Evolutionary conservation across 306 rosid species (phyloP).

Genomic region (Glycine tomentella): DNA sequence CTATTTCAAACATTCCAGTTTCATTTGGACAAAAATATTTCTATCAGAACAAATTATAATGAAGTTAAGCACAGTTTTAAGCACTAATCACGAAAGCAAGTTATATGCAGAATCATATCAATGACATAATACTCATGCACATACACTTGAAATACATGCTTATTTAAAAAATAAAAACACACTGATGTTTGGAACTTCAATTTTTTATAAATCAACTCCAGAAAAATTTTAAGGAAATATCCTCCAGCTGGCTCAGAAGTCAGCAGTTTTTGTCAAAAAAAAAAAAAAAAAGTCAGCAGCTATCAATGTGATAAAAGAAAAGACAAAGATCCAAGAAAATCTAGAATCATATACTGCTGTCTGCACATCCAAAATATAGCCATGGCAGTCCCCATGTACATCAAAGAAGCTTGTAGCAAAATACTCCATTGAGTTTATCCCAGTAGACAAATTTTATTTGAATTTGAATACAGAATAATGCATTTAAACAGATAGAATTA

Average conservation of each 20-base stretch:
- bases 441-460: slow-evolving; percentile 12
- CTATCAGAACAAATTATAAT: slow-evolving; percentile 9
- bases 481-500: slow-evolving; percentile 11
- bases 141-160: background rate
- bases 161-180: background rate
- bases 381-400: background rate
- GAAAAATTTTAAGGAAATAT: slow-evolving; percentile 5
- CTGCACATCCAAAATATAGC: background rate
- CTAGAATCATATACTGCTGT: background rate
- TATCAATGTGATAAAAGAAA: background rate
- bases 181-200: background rate
- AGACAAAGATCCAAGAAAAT: background rate
- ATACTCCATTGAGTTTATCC: slow-evolving; percentile 2
- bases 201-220: background rate
- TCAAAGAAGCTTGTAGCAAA: background rate
- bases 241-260: slow-evolving; percentile 15
- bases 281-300: background rate
- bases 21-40: slow-evolving; percentile 27
- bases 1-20: slow-evolving; percentile 29
- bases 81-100: slow-evolving; percentile 7
- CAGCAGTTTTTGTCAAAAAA: background rate
- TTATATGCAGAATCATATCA: slow-evolving; percentile 38
- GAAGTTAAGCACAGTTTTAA: slow-evolving; percentile 30
- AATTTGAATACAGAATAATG: slow-evolving; percentile 2
- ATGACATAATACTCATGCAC: slow-evolving; percentile 25